Percentiles rank a stretch among this genome's conserved stretches.
Evolutionary conservation across 2,329 filamentous ascomycete species (phyloP).

Genomic region (Neodidymelliopsis sp.): DNA sequence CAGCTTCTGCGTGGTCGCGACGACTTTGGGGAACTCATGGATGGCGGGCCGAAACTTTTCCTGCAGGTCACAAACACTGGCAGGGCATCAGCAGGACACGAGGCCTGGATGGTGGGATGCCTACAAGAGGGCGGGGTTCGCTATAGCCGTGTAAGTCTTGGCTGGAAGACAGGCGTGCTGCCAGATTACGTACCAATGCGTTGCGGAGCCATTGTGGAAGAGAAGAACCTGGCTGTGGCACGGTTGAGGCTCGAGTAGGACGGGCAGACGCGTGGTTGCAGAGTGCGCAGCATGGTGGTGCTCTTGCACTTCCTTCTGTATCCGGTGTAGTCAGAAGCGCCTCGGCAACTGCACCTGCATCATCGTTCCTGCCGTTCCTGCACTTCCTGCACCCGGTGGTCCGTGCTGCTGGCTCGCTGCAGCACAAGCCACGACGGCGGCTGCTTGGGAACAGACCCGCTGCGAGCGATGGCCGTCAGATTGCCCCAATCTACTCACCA

Average conservation of each 20-base stretch:
- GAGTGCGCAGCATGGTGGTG: conserved; percentile 19
- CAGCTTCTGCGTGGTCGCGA: conserved; percentile 61
- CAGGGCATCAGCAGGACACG: conserved; percentile 27
- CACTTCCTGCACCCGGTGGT: conserved; percentile 12
- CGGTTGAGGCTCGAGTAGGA: background rate
- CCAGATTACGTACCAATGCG: conserved; percentile 38
- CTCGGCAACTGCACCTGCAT: conserved; percentile 26
- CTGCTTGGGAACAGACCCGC: conserved; percentile 22
- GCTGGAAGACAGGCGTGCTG: accelerated
- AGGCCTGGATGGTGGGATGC: conserved; percentile 15
- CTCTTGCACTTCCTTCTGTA: conserved; percentile 9
- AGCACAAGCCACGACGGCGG: conserved; percentile 11
- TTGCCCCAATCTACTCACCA: conserved; percentile 22
- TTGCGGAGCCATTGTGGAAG: conserved; percentile 39
- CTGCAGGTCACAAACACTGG: conserved; percentile 90
- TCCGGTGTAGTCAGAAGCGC: conserved; percentile 13
- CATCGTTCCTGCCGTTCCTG: conserved; percentile 18
- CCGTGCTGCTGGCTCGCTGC: too few relatives aligned
- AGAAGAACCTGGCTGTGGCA: conserved; percentile 7
- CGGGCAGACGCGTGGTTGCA: conserved; percentile 20
- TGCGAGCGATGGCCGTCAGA: conserved; percentile 22
- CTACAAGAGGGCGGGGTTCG: conserved; percentile 53
- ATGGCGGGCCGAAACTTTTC: conserved; percentile 89
- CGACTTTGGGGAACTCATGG: conserved; percentile 80
- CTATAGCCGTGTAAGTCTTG: conserved; percentile 36